Percentiles rank a stretch among this genome's conserved stretches.
phyloP scores from a whole-genome alignment of 1,284 basidiomycete genomes.

The Leccinum solheimii region DNA sequence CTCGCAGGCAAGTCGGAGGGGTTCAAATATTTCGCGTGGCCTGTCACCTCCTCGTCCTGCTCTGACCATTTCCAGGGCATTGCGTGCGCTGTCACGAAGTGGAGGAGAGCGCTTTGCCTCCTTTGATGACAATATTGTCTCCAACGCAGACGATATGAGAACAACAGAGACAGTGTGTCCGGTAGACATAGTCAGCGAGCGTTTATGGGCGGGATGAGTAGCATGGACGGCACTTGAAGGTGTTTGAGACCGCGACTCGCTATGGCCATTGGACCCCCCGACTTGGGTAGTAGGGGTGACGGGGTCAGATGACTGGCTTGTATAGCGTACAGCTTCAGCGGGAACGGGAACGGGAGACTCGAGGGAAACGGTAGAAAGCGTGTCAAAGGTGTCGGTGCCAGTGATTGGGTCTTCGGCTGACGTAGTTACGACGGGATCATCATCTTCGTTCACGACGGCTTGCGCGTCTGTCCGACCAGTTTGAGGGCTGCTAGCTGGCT shows the following conservation, averaged over 20 bases:
- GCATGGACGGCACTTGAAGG: constrained; percentile 19
- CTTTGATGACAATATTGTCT: constrained; percentile 83
- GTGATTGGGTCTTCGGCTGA: constrained; percentile 1
- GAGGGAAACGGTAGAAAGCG: constrained; percentile 2
- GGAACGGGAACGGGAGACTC: constrained; percentile 6
- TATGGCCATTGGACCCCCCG: constrained; percentile 13
- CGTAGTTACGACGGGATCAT: background rate
- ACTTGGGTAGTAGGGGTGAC: constrained; percentile 7
- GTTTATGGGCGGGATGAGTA: constrained; percentile 40
- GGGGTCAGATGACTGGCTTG: constrained; percentile 7
- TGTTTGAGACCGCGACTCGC: constrained; percentile 19
- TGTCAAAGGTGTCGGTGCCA: background rate
- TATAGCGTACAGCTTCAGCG: constrained; percentile 8
- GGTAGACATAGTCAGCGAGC: constrained; percentile 70
- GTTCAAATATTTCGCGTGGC: constrained; percentile 89
- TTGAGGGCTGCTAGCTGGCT: background rate
- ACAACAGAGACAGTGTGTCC: constrained; percentile 75
- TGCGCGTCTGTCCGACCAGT: constrained; percentile 1
- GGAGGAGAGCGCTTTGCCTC: constrained; percentile 84
- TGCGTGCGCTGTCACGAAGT: constrained; percentile 80
- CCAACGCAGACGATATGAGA: constrained; percentile 83
- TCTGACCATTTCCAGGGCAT: constrained; percentile 82
- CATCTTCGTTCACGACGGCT: constrained; percentile 3
- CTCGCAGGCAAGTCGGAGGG: constrained; percentile 90
- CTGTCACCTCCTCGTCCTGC: constrained; percentile 66